Base-by-base conservation (phyloP, 2,329 filamentous ascomycete genomes). In the Tricladium varicosporioides region DNA sequence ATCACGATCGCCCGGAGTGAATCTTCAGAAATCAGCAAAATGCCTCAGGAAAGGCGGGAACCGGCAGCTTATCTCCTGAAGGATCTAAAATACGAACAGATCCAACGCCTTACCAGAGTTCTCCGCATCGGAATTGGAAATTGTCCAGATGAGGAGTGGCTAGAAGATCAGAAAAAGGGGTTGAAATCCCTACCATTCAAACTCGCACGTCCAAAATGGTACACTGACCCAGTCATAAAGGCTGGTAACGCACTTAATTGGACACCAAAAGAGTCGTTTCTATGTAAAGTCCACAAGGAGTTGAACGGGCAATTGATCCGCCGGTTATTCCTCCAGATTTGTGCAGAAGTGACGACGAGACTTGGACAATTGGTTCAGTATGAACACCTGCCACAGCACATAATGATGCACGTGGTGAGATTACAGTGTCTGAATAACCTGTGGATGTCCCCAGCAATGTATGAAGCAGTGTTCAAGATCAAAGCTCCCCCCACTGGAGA, bases 221-320 rank as follows among this genome's bases (percentile, higher is more conserved):
- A 13, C 36, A 40, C 10, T 40, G 11, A 40, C 36, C 36, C 36
- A 40, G 22, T 27, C 22, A 27, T 3, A 40, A 40, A n/a, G n/a
- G n/a, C n/a, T 40, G n/a, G 10, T 4, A 40, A 40, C 11, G n/a
- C 54, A 1, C 18, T 58, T 9, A n/a, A 43, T 4, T 45, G 47
- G 5, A 31, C 47, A 13, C 43, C 61, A 16, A 14, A 56, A 3
- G 56, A 59, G 53, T 61, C 65, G n/a, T 64, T 70, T 7, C 68
- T 81, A 3, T 82, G 79, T 60, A 13, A 52, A 5, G 64, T 64
- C 3, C 79, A 82, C 62, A 62, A 69, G 19, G 53, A 36, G 0
- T 71, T 82, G 4, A 71, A 80, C 43, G 70, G 76, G 0, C 72
- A 70, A 42, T 60, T 80, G 10, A 74, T 81, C 14, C 74, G 74